A percentile compares a stretch with the other conserved stretches of the same genome.
phyloP scores from a whole-genome alignment of 2,329 filamentous ascomycete genomes.

The Emmonsia crescens region DNA sequence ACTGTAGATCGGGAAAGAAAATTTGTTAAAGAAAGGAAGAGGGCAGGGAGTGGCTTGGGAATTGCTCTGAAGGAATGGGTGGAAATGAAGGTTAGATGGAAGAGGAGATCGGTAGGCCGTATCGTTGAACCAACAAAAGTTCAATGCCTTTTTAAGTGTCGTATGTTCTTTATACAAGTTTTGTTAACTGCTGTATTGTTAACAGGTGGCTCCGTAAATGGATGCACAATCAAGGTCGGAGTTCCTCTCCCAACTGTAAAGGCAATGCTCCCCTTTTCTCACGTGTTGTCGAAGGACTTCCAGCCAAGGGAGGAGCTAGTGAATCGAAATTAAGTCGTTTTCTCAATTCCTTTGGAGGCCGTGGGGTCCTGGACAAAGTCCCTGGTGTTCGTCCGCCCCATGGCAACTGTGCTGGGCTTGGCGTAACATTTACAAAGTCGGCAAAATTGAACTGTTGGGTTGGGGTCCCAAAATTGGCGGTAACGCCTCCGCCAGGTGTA shows the following conservation, averaged over 20 bases:
- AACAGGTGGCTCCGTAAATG: neutral
- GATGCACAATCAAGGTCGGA: slow-evolving; percentile 37
- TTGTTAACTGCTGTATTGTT: neutral
- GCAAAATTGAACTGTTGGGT: slow-evolving; percentile 84
- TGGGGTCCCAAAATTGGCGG: slow-evolving; percentile 67
- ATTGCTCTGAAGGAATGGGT: neutral
- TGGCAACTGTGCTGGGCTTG: slow-evolving; percentile 79
- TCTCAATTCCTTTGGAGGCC: slow-evolving; percentile 56
- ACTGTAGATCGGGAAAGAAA: neutral
- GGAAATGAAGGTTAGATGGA: neutral
- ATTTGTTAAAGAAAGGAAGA: neutral
- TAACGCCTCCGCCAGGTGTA: slow-evolving; percentile 57
- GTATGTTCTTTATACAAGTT: neutral
- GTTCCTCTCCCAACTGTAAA: slow-evolving; percentile 56
- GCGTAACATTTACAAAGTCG: slow-evolving; percentile 95
- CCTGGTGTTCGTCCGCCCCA: slow-evolving; percentile 55
- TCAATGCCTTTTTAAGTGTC: neutral
- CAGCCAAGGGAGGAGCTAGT: slow-evolving; percentile 46
- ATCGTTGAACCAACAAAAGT: neutral
- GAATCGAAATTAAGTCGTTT: slow-evolving; percentile 75
- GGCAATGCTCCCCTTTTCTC: slow-evolving; percentile 44
- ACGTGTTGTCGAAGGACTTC: slow-evolving; percentile 30
- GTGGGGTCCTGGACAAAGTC: slow-evolving; percentile 53
- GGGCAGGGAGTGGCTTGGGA: neutral
- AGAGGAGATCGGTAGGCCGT: neutral